Base-by-base conservation (phyloP, 495 filamentous ascomycete species). In the Gamarada debralockiae region DNA sequence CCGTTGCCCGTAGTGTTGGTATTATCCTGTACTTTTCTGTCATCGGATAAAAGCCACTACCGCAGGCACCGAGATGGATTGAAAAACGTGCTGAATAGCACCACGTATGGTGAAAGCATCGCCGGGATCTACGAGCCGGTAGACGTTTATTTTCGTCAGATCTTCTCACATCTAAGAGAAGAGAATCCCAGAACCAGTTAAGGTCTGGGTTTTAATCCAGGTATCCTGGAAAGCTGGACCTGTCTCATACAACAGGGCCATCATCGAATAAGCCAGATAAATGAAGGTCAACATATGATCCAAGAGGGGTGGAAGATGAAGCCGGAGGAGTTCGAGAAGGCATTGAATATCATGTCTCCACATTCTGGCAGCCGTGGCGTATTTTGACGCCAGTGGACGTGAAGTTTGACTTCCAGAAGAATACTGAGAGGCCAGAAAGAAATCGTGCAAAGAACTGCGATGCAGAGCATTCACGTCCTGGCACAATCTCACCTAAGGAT, bases 251-350 rank as follows among this genome's bases (percentile, higher is more conserved):
- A 93, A 70, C 3, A 93, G 65, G 0, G 86, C 83, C 76, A 92
- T 84, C 80, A 89, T 88, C 15, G 84, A 83, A 59, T 92, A 92
- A 0, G 89, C 86, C 22, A 90, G 64, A 53, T 89, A 87, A 31
- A 95, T 88, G 59, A 90, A 95, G 0, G 82, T 76, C 0, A 92
- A 71, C 87, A 92, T 92, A 57, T 87, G 82, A 37, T 92, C 89
- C n/a, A 86, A 63, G 24, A 81, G 86, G 1, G 70, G 74, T 0
- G 89, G 90, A 3, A 93, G 69, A 0, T 81, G 75, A 52, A 84
- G 78, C 10, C 86, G 74, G 7, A 95, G 62, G 1, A 92, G 64
- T 53, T 92, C 89, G 3, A 95, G 67, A 57, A 90, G 90, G 2
- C 78, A 79, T 49, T 92, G 84, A 20, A 95, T 92, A 0, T 83